Conservation (phyloP, 2,329 filamentous ascomycete species). For the Dothideomycetes sp. region DNA sequence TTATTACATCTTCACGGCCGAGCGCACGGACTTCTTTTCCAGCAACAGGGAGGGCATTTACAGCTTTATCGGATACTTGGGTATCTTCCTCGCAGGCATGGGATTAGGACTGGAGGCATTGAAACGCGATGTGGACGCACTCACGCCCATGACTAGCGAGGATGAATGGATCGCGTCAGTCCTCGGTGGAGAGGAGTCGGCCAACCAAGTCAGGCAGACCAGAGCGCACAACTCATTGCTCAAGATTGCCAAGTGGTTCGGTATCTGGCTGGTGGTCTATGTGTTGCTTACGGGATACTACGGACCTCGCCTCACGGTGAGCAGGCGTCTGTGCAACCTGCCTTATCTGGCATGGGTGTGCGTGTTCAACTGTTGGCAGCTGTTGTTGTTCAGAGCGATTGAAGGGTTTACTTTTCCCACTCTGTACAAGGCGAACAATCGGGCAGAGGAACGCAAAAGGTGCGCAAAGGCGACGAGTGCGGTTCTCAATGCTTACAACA, state of each 20-base stretch:
- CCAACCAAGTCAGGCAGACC: constrained; percentile 6
- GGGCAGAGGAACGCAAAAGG: constrained; percentile 49
- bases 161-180: constrained; percentile 25
- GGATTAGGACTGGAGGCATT: constrained; percentile 71
- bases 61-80: constrained; percentile 85
- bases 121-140: constrained; percentile 36
- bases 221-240: constrained; percentile 14
- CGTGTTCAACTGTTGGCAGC: constrained; percentile 80
- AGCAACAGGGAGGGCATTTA: constrained; percentile 95
- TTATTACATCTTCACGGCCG: constrained; percentile 70
- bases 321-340: constrained; percentile 80
- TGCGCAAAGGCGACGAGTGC: constrained; percentile 63
- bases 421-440: constrained; percentile 47
- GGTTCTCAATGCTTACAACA: constrained; percentile 75
- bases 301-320: constrained; percentile 66
- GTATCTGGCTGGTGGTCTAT: constrained; percentile 61
- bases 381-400: constrained; percentile 65
- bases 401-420: constrained; percentile 70
- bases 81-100: constrained; percentile 87
- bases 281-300: constrained; percentile 58
- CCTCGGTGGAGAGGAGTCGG: constrained; percentile 14
- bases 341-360: constrained; percentile 88
- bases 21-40: constrained; percentile 66
- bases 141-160: constrained; percentile 19
- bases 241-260: constrained; percentile 53